Conservation (phyloP, 2,329 filamentous ascomycete species). For the Epichloe coenophiala region DNA sequence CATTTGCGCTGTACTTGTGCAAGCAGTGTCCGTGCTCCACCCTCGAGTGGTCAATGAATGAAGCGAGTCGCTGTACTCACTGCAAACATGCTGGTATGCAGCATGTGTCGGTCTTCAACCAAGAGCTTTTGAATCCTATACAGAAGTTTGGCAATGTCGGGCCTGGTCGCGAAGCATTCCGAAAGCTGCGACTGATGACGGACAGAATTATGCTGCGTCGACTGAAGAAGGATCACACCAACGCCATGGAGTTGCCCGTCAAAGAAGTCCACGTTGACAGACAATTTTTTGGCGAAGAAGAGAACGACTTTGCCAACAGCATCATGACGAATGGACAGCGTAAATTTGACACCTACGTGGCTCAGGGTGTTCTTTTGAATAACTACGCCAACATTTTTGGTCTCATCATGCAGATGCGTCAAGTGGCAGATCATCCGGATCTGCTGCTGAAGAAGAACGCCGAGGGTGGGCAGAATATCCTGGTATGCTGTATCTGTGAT, state of each 20-base stretch:
- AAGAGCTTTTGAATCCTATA: slow-evolving; percentile 82
- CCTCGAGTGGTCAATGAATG: slow-evolving; percentile 71
- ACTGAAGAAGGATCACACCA: slow-evolving; percentile 83
- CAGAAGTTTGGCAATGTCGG: slow-evolving; percentile 46
- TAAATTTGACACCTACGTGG: slow-evolving; percentile 90
- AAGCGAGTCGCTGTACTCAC: slow-evolving; percentile 53
- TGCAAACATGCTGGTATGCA: slow-evolving; percentile 39
- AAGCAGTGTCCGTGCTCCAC: slow-evolving; percentile 70
- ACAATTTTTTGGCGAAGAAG: slow-evolving; percentile 86
- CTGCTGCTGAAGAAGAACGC: slow-evolving; percentile 79
- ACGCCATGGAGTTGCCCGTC: slow-evolving; percentile 90
- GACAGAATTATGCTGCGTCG: slow-evolving; percentile 92
- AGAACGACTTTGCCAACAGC: slow-evolving; percentile 87
- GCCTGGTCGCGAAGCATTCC: slow-evolving; percentile 56
- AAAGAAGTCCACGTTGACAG: slow-evolving; percentile 88
- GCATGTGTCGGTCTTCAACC: slow-evolving; percentile 61
- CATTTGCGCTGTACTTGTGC: slow-evolving; percentile 91
- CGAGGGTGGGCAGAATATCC: slow-evolving; percentile 75
- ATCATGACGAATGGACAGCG: slow-evolving; percentile 89
- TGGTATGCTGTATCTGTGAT: slow-evolving; percentile 91
- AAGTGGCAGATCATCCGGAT: slow-evolving; percentile 93
- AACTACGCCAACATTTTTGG: slow-evolving; percentile 99
- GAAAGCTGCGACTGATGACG: slow-evolving; percentile 76
- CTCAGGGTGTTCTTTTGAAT: slow-evolving; percentile 84
- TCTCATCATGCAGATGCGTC: slow-evolving; percentile 98